These are phyloP conservation scores for Triticum urartu DNA, from an alignment of 176 grass and related monocot genomes.

Conservation along the genomic window DNA sequence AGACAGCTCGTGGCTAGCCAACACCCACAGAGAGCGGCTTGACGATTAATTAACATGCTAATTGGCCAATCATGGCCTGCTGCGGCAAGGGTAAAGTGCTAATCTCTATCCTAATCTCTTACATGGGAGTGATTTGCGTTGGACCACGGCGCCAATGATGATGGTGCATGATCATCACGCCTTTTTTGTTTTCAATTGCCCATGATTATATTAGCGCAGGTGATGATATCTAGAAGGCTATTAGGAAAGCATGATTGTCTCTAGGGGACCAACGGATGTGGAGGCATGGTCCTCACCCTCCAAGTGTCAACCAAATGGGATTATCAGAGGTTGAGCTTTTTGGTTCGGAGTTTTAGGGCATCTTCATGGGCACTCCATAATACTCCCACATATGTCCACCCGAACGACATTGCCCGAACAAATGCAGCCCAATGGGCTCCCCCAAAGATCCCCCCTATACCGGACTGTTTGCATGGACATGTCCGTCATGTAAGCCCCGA, in stretches of 20 bases:
- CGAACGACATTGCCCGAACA: too few relatives aligned
- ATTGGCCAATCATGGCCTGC: background rate
- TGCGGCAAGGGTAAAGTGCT: background rate
- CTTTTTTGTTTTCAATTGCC: background rate
- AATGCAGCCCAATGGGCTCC: too few relatives aligned
- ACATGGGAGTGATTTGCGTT: slow-evolving; percentile 5
- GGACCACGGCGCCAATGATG: slow-evolving; percentile 39
- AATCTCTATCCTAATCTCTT: slow-evolving; percentile 21
- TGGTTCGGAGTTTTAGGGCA: too few relatives aligned
- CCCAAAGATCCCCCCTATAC: too few relatives aligned
- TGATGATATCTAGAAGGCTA: background rate
- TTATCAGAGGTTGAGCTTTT: background rate
- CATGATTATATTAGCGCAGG: slow-evolving; percentile 26
- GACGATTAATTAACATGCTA: background rate
- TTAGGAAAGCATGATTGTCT: background rate
- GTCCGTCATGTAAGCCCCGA: too few relatives aligned
- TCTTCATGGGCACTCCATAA: too few relatives aligned
- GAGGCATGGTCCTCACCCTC: slow-evolving; percentile 49
- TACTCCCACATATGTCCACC: too few relatives aligned
- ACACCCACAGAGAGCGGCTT: background rate
- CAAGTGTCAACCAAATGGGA: slow-evolving; percentile 33
- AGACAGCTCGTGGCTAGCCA: background rate
- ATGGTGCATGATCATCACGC: background rate
- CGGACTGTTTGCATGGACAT: too few relatives aligned
- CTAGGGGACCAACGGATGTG: slow-evolving; percentile 1